phyloP scores from a whole-genome alignment of 495 filamentous ascomycete genomes.

The Pyronema omphalodes region DNA sequence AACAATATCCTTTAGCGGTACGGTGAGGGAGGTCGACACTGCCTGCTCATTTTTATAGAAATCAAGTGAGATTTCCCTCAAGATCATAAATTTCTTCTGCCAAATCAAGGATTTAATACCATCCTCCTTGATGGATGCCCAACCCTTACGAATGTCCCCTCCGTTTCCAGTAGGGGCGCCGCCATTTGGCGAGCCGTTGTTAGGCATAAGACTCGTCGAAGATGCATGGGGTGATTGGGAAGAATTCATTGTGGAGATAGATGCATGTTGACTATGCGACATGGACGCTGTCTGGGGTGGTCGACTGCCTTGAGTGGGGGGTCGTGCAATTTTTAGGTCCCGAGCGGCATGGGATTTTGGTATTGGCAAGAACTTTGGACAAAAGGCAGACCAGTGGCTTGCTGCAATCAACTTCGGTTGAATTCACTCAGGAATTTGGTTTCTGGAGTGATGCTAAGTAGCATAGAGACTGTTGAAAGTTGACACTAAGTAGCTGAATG shows the following conservation, averaged over 20 bases:
- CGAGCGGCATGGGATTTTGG: too few relatives aligned
- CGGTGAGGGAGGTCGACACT: constrained; percentile 47
- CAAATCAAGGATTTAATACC: constrained; percentile 70
- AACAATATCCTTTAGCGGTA: constrained; percentile 67
- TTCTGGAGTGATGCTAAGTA: too few relatives aligned
- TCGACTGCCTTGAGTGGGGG: constrained; percentile 47
- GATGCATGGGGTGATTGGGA: constrained; percentile 38
- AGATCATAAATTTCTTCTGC: constrained; percentile 73
- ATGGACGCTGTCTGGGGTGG: constrained; percentile 31
- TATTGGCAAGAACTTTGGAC: too few relatives aligned
- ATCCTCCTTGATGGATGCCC: constrained; percentile 70
- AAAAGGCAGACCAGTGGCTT: too few relatives aligned
- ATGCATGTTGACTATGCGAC: constrained; percentile 63
- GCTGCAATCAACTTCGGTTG: too few relatives aligned
- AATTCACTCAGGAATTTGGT: too few relatives aligned
- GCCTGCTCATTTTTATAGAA: constrained; percentile 78
- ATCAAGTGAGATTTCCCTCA: constrained; percentile 75
- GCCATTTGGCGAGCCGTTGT: constrained; percentile 26
- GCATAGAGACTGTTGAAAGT: too few relatives aligned
- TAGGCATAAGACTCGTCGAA: constrained; percentile 46
- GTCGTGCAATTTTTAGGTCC: constrained; percentile 33
- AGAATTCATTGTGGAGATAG: constrained; percentile 38
- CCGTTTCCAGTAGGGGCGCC: constrained; percentile 13
- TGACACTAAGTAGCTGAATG: too few relatives aligned
- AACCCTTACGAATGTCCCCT: constrained; percentile 73